Conservation (phyloP, 1,139 yeast species). For the Yamadazyma taylorii region DNA sequence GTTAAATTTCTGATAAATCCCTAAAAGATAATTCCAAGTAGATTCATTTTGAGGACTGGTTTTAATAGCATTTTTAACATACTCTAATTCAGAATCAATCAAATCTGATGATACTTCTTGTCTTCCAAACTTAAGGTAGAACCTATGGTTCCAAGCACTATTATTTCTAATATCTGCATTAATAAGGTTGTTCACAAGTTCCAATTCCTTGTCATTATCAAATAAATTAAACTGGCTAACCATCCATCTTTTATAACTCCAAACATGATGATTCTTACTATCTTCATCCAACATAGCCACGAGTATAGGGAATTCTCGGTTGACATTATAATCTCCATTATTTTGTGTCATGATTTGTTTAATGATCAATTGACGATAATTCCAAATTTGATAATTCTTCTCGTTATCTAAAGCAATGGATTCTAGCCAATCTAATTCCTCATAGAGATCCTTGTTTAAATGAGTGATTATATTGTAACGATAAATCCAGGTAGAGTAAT, state of each 20-base stretch:
- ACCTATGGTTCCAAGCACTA: constrained; percentile 92
- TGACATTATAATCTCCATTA: constrained; percentile 35
- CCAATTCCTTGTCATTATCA: constrained; percentile 48
- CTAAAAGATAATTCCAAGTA: constrained; percentile 82
- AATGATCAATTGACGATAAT: constrained; percentile 70
- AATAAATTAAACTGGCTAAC: constrained; percentile 53
- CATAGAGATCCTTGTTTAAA: constrained; percentile 36
- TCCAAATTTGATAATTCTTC: constrained; percentile 96
- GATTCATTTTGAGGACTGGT: constrained; percentile 80
- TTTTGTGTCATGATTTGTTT: constrained; percentile 27
- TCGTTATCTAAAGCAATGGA: constrained; percentile 71
- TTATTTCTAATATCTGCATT: constrained; percentile 76
- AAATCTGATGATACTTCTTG: constrained; percentile 11
- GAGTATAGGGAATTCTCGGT: constrained; percentile 63
- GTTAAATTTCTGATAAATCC: constrained; percentile 46
- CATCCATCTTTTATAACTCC: constrained; percentile 90
- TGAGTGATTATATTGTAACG: constrained; percentile 56
- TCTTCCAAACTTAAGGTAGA: constrained; percentile 49
- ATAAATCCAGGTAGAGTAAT: constrained; percentile 88
- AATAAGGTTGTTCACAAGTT: constrained; percentile 51
- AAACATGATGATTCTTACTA: constrained; percentile 89
- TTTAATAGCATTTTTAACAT: constrained; percentile 44
- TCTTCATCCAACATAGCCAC: constrained; percentile 73
- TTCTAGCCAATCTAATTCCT: constrained; percentile 78
- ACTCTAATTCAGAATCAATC: constrained; percentile 36